Evolutionary conservation across 139 green algal species (phyloP), one percentile per base, ranked within the genome.

Genomic region (Tetradesmus obliquus): DNA sequence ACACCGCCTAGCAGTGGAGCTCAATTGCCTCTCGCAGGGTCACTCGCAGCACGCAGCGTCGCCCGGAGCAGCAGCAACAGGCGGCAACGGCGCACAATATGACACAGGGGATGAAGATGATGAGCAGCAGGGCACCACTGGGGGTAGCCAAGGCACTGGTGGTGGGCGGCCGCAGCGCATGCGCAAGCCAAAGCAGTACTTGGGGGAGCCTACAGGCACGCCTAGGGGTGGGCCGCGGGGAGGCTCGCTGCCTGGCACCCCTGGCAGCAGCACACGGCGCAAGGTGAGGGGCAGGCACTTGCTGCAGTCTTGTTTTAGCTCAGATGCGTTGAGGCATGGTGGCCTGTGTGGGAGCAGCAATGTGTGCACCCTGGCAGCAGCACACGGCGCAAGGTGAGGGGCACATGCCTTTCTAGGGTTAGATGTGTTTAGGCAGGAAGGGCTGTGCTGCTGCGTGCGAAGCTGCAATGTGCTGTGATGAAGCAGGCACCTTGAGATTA

Each of bases 141-240:
- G 89, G 15, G 17, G 81, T 57, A 55, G 60, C 8, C 20, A 60
- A 22, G 57, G 87, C 55, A 91, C 4, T 32, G 80, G 3, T 45
- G 81, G 82, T 13, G 7, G 2, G 51, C 20, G 86, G 76, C 91
- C 32, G 66, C 82, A 84, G 55, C 53, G 60, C 7, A 76, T 79
- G 57, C 32, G 89, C 76, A 88, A 80, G 60, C 81, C 57, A 1
- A 83, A 54, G 66, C 89, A 87, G 82, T 80, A 82, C 7, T 69
- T 79, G 5, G 62, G 62, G 3, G 80, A 89, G 84, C 60, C 60
- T 15, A 69, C 60, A 0, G 60, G 80, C 3, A 76, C 87, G 24
- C 71, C 87, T 6, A 74, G 22, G 57, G 55, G 32, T 7, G 55
- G 22, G n/a, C 53, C 80, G 80, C 45, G 53, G 5, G 82, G 87